Evolutionary conservation across 1,139 yeast species (phyloP).

Genomic region (Saccharomycopsis phalli): DNA sequence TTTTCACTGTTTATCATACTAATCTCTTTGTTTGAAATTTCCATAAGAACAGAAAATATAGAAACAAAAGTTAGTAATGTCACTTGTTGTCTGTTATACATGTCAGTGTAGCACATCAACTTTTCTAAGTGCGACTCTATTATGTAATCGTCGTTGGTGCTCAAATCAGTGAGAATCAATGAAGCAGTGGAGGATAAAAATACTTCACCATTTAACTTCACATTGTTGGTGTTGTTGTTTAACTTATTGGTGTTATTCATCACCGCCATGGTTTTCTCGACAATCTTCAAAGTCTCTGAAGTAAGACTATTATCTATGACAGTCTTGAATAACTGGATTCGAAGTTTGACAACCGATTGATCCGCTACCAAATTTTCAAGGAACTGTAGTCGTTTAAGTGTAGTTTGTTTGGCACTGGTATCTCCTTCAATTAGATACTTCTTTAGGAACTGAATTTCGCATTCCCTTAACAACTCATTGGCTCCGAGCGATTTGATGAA

Average conservation of each 20-base stretch:
- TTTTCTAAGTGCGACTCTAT: slow-evolving; percentile 8
- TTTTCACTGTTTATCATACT: too few species aligned
- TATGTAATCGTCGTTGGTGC: slow-evolving; percentile 2
- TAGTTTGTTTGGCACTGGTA: too few species aligned
- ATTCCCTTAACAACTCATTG: slow-evolving; percentile 15
- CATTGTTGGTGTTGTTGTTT: slow-evolving; percentile 5
- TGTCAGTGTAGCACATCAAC: slow-evolving; percentile 5
- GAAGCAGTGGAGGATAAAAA: slow-evolving; percentile 12
- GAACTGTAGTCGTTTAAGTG: slow-evolving; percentile 1
- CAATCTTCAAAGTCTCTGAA: slow-evolving; percentile 8
- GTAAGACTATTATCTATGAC: slow-evolving; percentile 8
- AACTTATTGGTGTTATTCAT: slow-evolving; percentile 12
- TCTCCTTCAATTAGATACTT: neutral
- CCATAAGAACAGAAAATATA: slow-evolving; percentile 13
- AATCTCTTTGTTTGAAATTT: too few species aligned
- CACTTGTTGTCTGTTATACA: slow-evolving; percentile 4
- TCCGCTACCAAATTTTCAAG: slow-evolving; percentile 11
- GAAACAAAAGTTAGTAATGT: slow-evolving; percentile 16
- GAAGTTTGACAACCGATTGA: slow-evolving; percentile 10
- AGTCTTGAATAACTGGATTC: slow-evolving; percentile 12
- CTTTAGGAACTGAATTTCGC: slow-evolving; percentile 1
- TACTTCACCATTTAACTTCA: slow-evolving; percentile 14
- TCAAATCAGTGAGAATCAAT: slow-evolving; percentile 14
- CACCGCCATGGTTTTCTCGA: slow-evolving; percentile 9
- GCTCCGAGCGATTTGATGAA: slow-evolving; percentile 14